Percentiles rank a stretch among this genome's conserved stretches.
phyloP scores from a whole-genome alignment of 495 filamentous ascomycete species.

The Penicillium macrosclerotiorum region DNA sequence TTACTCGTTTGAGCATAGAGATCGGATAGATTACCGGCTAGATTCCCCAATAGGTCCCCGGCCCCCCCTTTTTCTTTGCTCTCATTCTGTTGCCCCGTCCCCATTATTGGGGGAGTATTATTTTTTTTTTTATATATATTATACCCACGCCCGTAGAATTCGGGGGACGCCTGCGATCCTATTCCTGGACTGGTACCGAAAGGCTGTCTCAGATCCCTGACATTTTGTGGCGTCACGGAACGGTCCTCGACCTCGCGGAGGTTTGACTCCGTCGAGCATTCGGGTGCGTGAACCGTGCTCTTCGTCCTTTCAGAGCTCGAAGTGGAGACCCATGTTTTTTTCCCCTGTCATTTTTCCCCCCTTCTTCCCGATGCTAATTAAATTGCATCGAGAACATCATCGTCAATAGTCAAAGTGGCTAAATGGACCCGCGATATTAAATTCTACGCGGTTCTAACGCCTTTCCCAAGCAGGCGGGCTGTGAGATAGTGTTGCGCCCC shows the following conservation, averaged over 20 bases:
- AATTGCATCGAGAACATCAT: not conserved
- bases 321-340: slow-evolving; percentile 5
- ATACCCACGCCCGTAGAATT: not conserved
- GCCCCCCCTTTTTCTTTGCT: slow-evolving; percentile 11
- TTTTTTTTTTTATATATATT: no score
- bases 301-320: slow-evolving; percentile 1
- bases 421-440: not conserved
- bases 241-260: slow-evolving; percentile 20
- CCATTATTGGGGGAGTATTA: no score
- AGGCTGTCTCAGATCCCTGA: slow-evolving; percentile 14
- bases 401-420: not conserved
- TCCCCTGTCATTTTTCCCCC: not conserved
- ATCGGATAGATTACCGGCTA: slow-evolving; percentile 35
- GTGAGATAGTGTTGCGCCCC: not conserved
- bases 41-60: slow-evolving; percentile 22
- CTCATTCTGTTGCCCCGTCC: no score
- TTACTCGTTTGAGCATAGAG: slow-evolving; percentile 29
- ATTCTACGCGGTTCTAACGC: not conserved
- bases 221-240: slow-evolving; percentile 19
- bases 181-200: slow-evolving; percentile 3
- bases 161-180: slow-evolving; percentile 9
- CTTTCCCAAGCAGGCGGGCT: not conserved
- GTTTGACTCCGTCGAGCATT: slow-evolving; percentile 22
- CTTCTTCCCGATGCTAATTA: not conserved
- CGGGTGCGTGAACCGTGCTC: slow-evolving; percentile 25